phyloP scores from a whole-genome alignment of 305 asterid species.

The Fraxinus angustifolia region DNA sequence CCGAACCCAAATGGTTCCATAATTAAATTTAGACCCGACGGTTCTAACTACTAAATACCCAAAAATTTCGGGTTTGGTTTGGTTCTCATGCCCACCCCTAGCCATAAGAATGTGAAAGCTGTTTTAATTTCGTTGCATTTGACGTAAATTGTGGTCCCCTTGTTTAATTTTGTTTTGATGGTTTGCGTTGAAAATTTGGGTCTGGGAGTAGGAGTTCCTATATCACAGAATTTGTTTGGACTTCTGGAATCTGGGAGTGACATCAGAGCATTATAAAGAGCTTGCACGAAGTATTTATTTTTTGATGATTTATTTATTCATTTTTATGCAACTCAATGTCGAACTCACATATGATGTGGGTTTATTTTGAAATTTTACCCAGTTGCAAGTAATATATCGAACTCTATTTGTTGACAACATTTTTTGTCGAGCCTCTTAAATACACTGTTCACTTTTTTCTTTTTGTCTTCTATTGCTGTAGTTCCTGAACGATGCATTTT shows the following conservation, averaged over 20 bases:
- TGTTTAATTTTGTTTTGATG: neutral
- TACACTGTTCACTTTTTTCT: neutral
- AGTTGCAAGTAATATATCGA: neutral
- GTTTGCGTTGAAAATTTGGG: neutral
- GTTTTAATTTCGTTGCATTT: neutral
- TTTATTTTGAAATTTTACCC: neutral
- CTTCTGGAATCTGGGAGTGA: neutral
- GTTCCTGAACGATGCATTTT: neutral
- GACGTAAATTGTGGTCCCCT: neutral
- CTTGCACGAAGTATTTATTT: neutral
- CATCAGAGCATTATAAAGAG: neutral
- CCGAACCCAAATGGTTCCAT: no score
- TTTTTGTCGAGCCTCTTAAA: neutral
- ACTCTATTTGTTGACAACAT: neutral
- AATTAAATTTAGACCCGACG: no score
- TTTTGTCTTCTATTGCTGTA: neutral
- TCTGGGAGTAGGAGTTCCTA: neutral
- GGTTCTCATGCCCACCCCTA: no score
- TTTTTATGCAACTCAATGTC: neutral
- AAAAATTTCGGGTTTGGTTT: no score
- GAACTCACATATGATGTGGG: neutral
- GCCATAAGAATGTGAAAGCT: neutral
- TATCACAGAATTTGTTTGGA: neutral
- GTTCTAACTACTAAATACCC: no score
- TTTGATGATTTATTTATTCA: neutral